Evolutionary conservation across 2,329 filamentous ascomycete genomes (phyloP).

Genomic region (Fusarium sp.): DNA sequence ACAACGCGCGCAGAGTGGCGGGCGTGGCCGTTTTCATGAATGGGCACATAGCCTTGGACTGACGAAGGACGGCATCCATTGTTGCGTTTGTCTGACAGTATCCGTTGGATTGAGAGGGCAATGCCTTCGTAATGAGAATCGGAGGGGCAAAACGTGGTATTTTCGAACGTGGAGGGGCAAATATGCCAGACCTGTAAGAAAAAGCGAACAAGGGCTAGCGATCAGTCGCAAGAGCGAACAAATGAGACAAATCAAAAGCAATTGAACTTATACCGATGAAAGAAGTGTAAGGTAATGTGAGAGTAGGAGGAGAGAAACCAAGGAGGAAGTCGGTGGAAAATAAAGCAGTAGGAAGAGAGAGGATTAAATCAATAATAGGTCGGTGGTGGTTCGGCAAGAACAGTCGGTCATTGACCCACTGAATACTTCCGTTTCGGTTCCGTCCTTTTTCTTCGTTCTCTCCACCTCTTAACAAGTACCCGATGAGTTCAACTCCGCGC

Average conservation of each 20-base stretch:
- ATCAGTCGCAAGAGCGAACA: constrained; percentile 30
- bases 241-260: constrained; percentile 29
- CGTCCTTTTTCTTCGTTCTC: constrained; percentile 26
- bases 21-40: constrained; percentile 96
- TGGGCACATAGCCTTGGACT: constrained; percentile 96
- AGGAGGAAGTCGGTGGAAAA: constrained; percentile 10
- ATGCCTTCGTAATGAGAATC: constrained; percentile 24
- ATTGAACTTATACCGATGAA: constrained; percentile 19
- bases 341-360: constrained; percentile 29
- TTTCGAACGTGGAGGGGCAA: constrained; percentile 32
- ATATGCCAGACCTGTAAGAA: constrained; percentile 25
- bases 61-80: constrained; percentile 95
- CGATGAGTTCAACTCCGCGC: constrained; percentile 23
- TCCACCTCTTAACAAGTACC: neutral
- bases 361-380: constrained; percentile 15
- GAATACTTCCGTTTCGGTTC: constrained; percentile 42
- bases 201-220: constrained; percentile 31
- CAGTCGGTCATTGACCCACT: constrained; percentile 41
- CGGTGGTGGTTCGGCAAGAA: constrained; percentile 44
- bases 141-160: constrained; percentile 31
- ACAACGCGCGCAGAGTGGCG: constrained; percentile 89
- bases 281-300: neutral
- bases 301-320: neutral
- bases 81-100: constrained; percentile 39
- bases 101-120: constrained; percentile 13